These are phyloP conservation scores for Pyropia haitanensis DNA, from an alignment of 23 red algal genomes.

Conservation along the genomic window DNA sequence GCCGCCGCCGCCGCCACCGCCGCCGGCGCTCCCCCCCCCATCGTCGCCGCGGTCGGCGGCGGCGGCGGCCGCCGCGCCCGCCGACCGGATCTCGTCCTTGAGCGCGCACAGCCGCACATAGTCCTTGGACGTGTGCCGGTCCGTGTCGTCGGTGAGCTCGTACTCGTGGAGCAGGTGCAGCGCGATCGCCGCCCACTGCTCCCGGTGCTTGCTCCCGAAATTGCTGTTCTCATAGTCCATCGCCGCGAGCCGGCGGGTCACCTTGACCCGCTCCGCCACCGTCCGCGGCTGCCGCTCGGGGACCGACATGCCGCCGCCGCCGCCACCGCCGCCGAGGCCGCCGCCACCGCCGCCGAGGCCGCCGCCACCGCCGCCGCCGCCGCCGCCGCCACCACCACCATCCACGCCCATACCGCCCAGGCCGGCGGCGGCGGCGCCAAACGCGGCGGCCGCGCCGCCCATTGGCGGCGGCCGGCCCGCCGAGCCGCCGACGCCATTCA, in stretches of 20 bases:
- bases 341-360: too few species aligned
- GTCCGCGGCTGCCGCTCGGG: conserved; percentile 12
- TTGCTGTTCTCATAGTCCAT: conserved; percentile 53
- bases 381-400: too few species aligned
- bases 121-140: conserved; percentile 57
- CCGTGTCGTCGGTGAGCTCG: conserved; percentile 77
- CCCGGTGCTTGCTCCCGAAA: conserved; percentile 50
- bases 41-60: too few species aligned
- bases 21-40: too few species aligned
- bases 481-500: too few species aligned
- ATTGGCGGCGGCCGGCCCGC: too few species aligned
- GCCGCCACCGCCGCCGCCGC: too few species aligned
- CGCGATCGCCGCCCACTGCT: conserved; percentile 66
- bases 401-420: too few species aligned
- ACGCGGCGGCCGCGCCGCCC: too few species aligned
- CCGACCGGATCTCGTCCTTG: conserved; percentile 51
- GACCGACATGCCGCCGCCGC: background rate
- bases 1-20: too few species aligned
- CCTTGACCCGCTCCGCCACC: conserved; percentile 18
- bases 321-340: background rate
- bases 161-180: conserved; percentile 36
- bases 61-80: background rate
- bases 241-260: conserved; percentile 37
- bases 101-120: conserved; percentile 85
- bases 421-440: too few species aligned